Evolutionary conservation across 352 stramenopile species (phyloP).

Genomic region (Thraustochytrium sp.): DNA sequence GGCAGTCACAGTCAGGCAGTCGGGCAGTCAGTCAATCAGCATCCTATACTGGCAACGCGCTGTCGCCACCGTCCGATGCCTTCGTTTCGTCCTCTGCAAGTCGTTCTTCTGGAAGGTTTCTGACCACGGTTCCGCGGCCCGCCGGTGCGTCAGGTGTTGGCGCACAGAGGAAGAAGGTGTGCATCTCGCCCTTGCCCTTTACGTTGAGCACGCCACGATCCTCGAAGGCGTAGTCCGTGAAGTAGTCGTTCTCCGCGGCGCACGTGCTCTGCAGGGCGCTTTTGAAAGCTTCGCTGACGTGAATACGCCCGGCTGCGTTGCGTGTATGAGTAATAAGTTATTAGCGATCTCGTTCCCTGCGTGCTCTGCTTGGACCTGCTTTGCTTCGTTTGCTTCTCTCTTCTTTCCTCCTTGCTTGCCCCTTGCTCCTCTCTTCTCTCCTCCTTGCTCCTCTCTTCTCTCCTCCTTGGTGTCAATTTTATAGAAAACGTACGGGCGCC

Average conservation of each 20-base stretch:
- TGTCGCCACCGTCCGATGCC: too few species aligned
- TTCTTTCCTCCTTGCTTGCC: background rate
- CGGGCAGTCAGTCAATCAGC: too few species aligned
- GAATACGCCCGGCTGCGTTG: background rate
- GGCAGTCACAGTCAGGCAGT: too few species aligned
- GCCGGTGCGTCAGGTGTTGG: background rate
- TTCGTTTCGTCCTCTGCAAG: too few species aligned
- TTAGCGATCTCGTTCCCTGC: background rate
- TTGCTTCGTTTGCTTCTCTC: background rate
- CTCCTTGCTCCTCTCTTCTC: too few species aligned
- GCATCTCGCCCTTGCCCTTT: slow-evolving; percentile 4
- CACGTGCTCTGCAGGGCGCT: background rate
- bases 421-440: background rate
- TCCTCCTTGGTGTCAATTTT: background rate
- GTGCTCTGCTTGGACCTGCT: background rate
- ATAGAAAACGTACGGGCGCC: slow-evolving; percentile 44
- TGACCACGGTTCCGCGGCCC: background rate
- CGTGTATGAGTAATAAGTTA: background rate
- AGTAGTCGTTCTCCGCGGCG: background rate
- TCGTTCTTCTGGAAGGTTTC: background rate
- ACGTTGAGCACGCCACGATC: background rate
- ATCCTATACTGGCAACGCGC: too few species aligned
- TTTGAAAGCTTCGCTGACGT: background rate
- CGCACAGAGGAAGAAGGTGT: background rate
- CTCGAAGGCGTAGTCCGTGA: background rate